These are phyloP conservation scores for Alnus glutinosa DNA, from an alignment of 306 rosid species.

Conservation along the genomic window DNA sequence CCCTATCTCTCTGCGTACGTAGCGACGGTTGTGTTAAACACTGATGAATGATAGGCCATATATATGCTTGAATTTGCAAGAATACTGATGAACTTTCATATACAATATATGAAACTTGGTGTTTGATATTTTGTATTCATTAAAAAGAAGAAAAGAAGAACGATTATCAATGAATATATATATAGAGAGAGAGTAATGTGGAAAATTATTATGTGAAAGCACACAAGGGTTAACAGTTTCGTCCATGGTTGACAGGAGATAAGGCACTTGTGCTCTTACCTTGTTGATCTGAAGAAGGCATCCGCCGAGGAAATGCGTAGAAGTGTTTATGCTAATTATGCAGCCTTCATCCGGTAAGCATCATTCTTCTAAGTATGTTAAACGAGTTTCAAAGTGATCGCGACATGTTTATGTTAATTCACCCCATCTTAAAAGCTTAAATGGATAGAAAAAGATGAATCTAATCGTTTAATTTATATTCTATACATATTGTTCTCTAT, in stretches of 20 bases:
- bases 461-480: too few species aligned
- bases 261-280: constrained; percentile 59
- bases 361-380: not conserved
- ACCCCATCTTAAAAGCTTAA: too few species aligned
- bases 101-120: not conserved
- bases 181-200: not conserved
- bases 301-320: constrained; percentile 98
- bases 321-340: constrained; percentile 86
- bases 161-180: too few species aligned
- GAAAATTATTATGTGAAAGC: not conserved
- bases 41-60: too few species aligned
- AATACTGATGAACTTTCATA: not conserved
- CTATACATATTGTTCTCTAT: too few species aligned
- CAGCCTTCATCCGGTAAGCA: constrained; percentile 85
- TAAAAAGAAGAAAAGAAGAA: too few species aligned
- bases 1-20: not conserved
- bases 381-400: not conserved
- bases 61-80: not conserved
- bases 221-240: not conserved
- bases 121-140: not conserved
- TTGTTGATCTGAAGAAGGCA: constrained; percentile 81
- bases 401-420: not conserved
- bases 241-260: constrained; percentile 57
- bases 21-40: not conserved
- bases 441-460: too few species aligned